Conservation (phyloP, 169 alveolate species). For the Eimeria praecox region DNA sequence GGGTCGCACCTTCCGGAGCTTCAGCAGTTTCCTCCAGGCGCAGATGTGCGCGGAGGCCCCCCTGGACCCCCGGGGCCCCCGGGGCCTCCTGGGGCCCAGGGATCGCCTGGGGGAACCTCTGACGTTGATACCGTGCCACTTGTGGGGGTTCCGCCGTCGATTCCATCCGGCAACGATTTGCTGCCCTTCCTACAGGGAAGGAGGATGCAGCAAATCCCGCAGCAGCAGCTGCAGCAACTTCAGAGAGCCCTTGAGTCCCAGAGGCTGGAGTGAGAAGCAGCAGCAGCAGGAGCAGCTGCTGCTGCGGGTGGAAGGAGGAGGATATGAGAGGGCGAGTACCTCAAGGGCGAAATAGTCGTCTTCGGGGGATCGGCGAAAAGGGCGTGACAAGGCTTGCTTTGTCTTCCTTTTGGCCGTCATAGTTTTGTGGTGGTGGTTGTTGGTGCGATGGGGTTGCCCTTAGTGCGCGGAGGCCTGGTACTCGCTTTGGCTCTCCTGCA, state of each 20-base stretch:
- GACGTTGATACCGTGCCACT: conserved; percentile 27
- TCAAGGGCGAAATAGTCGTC: neutral
- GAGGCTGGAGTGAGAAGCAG: conserved; percentile 35
- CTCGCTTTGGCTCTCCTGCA: neutral
- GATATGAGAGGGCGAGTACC: neutral
- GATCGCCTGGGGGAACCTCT: conserved; percentile 20
- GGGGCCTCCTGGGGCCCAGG: conserved; percentile 47
- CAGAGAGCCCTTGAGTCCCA: conserved; percentile 74
- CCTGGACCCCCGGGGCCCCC: conserved; percentile 13
- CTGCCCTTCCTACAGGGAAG: conserved; percentile 53
- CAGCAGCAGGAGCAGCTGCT: neutral
- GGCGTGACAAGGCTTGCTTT: neutral
- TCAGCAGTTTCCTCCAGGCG: neutral
- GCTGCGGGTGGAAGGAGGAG: neutral
- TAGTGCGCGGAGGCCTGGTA: conserved; percentile 16
- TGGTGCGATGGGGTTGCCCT: no score
- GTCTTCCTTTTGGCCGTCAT: neutral
- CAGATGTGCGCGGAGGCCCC: conserved; percentile 53
- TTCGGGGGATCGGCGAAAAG: neutral
- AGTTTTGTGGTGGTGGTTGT: neutral
- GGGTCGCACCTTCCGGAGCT: conserved; percentile 22
- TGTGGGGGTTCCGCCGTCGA: conserved; percentile 30
- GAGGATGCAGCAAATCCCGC: conserved; percentile 67
- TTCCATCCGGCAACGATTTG: conserved; percentile 38
- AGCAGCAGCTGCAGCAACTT: conserved; percentile 76